Percentiles rank a stretch among this genome's conserved stretches.
Evolutionary conservation across 257 asterid species (phyloP).

Genomic region (Solanum clarkiae): DNA sequence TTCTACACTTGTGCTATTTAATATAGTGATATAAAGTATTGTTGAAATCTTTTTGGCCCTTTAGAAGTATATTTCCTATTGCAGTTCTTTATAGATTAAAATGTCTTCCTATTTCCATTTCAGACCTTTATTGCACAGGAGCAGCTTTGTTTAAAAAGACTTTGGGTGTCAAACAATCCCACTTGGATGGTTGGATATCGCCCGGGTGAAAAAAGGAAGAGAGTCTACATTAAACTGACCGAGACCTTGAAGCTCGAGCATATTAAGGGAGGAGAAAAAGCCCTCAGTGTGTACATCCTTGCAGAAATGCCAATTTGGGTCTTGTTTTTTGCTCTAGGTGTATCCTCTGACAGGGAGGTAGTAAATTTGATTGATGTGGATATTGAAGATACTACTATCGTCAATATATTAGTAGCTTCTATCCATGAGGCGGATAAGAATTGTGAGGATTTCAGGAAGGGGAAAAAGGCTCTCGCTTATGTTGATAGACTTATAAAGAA

Average conservation of each 20-base stretch:
- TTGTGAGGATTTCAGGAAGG: constrained; percentile 52
- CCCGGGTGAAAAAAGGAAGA: constrained; percentile 30
- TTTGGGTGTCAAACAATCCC: constrained; percentile 61
- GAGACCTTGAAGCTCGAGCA: constrained; percentile 42
- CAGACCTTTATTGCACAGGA: constrained; percentile 96
- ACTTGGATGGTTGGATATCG: constrained; percentile 65
- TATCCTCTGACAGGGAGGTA: constrained; percentile 54
- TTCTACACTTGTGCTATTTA: background rate
- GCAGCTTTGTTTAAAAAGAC: constrained; percentile 63
- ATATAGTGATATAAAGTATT: background rate
- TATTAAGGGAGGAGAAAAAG: constrained; percentile 45
- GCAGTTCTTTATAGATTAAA: background rate
- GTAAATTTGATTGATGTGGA: constrained; percentile 51
- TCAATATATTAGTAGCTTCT: constrained; percentile 54
- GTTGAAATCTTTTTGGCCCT: background rate
- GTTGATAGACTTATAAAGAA: constrained; percentile 36
- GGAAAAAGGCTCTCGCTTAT: constrained; percentile 28
- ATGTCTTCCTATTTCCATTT: constrained; percentile 3
- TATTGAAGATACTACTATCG: constrained; percentile 28
- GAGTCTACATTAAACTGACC: constrained; percentile 54
- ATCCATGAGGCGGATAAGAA: constrained; percentile 65
- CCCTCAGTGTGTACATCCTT: constrained; percentile 48
- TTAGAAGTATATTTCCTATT: background rate
- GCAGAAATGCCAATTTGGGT: constrained; percentile 78
- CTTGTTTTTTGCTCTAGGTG: constrained; percentile 79